These are phyloP conservation scores for Lithospermum erythrorhizon DNA, from an alignment of 257 asterid species.

Conservation along the genomic window DNA sequence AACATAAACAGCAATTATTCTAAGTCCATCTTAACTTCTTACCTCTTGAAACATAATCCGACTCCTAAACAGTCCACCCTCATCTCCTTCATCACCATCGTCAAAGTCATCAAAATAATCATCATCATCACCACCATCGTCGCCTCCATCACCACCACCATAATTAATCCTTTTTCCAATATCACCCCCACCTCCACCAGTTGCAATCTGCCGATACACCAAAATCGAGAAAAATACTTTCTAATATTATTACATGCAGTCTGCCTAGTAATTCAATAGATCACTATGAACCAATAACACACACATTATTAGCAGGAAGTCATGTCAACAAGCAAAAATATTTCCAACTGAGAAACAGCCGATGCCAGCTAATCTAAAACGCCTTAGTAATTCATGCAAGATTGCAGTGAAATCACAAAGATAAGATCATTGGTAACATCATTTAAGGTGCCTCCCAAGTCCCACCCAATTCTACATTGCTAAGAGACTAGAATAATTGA, in stretches of 20 bases:
- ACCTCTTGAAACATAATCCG: conserved; percentile 82
- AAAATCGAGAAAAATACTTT: neutral
- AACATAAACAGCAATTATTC: neutral
- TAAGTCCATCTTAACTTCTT: conserved; percentile 7
- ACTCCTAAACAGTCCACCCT: conserved; percentile 86
- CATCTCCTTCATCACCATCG: conserved; percentile 96
- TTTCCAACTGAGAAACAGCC: neutral
- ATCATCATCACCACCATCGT: conserved; percentile 95
- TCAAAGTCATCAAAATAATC: conserved; percentile 93
- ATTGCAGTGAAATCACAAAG: neutral
- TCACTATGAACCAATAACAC: too few species aligned
- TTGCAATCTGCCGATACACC: conserved; percentile 47
- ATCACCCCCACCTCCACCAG: conserved; percentile 91
- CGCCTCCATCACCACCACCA: conserved; percentile 99
- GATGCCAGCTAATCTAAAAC: neutral
- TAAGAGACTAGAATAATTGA: neutral
- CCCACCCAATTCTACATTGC: neutral
- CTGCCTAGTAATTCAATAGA: neutral
- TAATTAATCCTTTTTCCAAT: conserved; percentile 76
- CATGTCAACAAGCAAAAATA: conserved; percentile 1
- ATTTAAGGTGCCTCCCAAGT: neutral
- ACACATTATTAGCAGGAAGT: neutral
- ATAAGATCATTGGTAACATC: neutral
- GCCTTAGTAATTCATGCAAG: neutral
- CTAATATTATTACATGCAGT: neutral